A percentile compares a stretch with the other conserved stretches of the same genome.
Evolutionary conservation across 306 rosid genomes (phyloP).

Genomic region (Prunus mira): DNA sequence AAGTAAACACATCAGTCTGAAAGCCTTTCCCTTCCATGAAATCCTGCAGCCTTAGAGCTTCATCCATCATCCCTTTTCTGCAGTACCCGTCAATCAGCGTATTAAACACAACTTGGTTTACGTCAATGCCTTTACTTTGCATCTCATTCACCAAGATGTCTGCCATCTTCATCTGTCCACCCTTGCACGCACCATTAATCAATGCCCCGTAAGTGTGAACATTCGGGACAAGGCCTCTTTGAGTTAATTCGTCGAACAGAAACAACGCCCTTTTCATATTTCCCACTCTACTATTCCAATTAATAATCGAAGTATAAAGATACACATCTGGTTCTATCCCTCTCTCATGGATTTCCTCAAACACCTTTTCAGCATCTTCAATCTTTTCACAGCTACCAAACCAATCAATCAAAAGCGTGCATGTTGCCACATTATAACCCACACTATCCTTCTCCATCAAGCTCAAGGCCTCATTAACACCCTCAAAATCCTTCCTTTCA

Average conservation of each 20-base stretch:
- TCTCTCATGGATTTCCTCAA: slow-evolving; percentile 51
- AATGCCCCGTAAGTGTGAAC: slow-evolving; percentile 58
- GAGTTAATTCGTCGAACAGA: slow-evolving; percentile 69
- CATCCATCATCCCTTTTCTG: slow-evolving; percentile 60
- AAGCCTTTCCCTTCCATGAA: slow-evolving; percentile 65
- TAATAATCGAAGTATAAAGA: slow-evolving; percentile 61
- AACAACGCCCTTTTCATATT: slow-evolving; percentile 57
- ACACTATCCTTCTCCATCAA: slow-evolving; percentile 55
- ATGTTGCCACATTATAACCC: slow-evolving; percentile 44
- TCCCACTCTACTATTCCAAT: slow-evolving; percentile 58
- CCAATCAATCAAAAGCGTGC: slow-evolving; percentile 57
- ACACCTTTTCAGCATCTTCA: slow-evolving; percentile 52
- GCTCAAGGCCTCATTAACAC: slow-evolving; percentile 46
- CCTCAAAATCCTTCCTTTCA: slow-evolving; percentile 39
- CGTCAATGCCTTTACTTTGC: slow-evolving; percentile 53
- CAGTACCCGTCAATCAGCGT: slow-evolving; percentile 73
- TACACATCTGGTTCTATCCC: slow-evolving; percentile 59
- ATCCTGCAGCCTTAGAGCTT: slow-evolving; percentile 52
- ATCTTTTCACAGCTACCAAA: slow-evolving; percentile 42
- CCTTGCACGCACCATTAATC: slow-evolving; percentile 66
- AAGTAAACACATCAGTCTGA: slow-evolving; percentile 49
- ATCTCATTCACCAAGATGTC: slow-evolving; percentile 63
- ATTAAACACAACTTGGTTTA: slow-evolving; percentile 56
- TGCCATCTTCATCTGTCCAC: slow-evolving; percentile 68
- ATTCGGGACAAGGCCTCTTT: slow-evolving; percentile 53